Evolutionary conservation across 2,329 filamentous ascomycete species (phyloP).

Genomic region (Diaporthe citri): DNA sequence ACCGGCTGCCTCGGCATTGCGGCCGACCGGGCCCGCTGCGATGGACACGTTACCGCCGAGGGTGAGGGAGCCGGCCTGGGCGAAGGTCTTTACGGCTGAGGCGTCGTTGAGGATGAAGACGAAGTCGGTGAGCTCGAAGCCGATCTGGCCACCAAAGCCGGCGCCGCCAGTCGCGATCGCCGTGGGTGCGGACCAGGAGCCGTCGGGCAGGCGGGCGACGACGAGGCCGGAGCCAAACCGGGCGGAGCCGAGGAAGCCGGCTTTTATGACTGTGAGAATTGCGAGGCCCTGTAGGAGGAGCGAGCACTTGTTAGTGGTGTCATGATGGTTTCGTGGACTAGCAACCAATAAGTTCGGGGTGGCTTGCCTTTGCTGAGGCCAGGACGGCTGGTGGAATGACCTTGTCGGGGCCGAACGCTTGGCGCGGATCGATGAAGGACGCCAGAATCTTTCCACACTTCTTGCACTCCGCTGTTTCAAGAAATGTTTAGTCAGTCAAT

Average conservation of each 20-base stretch:
- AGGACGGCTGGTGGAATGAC: constrained; percentile 93
- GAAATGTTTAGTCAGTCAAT: constrained; percentile 30
- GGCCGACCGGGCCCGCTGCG: constrained; percentile 91
- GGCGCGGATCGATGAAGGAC: constrained; percentile 93
- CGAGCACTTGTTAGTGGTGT: background rate
- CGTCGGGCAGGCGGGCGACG: constrained; percentile 82
- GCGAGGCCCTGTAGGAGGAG: constrained; percentile 73
- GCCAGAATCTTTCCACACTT: constrained; percentile 96
- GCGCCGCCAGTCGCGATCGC: constrained; percentile 86
- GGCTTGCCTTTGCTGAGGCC: constrained; percentile 84
- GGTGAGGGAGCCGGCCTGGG: constrained; percentile 90
- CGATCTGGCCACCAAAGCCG: constrained; percentile 88
- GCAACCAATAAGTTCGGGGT: constrained; percentile 23
- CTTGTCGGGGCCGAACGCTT: constrained; percentile 96
- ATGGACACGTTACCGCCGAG: constrained; percentile 97
- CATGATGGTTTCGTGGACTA: background rate
- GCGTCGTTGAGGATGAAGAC: constrained; percentile 98
- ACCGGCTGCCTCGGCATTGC: constrained; percentile 95
- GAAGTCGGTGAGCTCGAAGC: constrained; percentile 91
- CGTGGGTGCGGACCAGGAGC: constrained; percentile 83
- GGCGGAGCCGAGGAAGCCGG: constrained; percentile 85
- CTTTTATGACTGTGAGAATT: constrained; percentile 88
- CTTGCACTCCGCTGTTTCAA: constrained; percentile 85
- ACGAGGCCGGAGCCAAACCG: constrained; percentile 87
- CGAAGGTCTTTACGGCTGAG: constrained; percentile 91